Evolutionary conservation across 2,329 filamentous ascomycete species (phyloP).

Genomic region (Cladosporium phlei): DNA sequence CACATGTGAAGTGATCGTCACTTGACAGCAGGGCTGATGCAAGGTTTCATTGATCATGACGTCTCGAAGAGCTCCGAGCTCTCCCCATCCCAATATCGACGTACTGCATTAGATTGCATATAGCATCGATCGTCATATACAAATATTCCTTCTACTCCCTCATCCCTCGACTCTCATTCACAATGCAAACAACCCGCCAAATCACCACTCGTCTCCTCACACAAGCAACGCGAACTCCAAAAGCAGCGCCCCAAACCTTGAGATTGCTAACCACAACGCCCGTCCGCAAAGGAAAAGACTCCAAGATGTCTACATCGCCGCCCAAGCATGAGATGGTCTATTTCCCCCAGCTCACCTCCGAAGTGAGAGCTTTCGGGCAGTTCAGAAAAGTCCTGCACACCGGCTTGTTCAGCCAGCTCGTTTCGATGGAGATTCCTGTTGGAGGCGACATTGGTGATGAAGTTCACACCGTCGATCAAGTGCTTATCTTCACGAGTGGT

Average conservation of each 20-base stretch:
- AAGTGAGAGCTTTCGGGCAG: slow-evolving; percentile 52
- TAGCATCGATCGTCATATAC: not conserved
- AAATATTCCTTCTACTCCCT: not conserved
- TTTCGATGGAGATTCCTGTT: slow-evolving; percentile 61
- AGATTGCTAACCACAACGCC: slow-evolving; percentile 23
- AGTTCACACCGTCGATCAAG: slow-evolving; percentile 62
- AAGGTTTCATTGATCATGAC: slow-evolving; percentile 8
- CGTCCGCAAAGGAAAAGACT: slow-evolving; percentile 29
- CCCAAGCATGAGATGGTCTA: slow-evolving; percentile 53
- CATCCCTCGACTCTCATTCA: not conserved
- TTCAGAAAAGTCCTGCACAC: slow-evolving; percentile 61
- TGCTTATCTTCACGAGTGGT: slow-evolving; percentile 60
- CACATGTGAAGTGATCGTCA: not conserved
- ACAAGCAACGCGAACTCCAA: not conserved
- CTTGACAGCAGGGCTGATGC: not conserved
- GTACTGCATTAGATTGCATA: not conserved
- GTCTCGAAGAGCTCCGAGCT: slow-evolving; percentile 6
- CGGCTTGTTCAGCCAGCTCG: slow-evolving; percentile 58
- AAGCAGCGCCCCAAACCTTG: not conserved
- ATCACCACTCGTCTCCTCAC: not conserved
- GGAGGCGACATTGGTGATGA: slow-evolving; percentile 64
- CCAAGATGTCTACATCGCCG: slow-evolving; percentile 28
- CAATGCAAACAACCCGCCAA: not conserved
- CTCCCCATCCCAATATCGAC: not conserved
- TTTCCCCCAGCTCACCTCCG: slow-evolving; percentile 53